These are phyloP conservation scores for Coleophoma cylindrospora DNA, from an alignment of 2,329 filamentous ascomycete genomes.

Conservation along the genomic window DNA sequence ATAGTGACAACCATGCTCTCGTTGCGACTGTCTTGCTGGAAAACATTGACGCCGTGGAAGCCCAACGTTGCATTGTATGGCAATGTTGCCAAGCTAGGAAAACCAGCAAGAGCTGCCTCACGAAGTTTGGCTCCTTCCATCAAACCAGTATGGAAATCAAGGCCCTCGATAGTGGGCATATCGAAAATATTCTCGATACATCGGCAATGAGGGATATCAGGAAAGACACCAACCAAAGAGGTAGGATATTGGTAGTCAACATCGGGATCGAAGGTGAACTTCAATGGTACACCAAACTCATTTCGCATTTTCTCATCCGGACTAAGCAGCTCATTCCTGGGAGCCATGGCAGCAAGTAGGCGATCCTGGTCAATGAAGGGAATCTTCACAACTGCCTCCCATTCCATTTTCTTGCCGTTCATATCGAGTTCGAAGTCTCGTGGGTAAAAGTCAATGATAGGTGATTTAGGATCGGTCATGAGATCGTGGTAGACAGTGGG, in stretches of 20 bases:
- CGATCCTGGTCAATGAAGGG: slow-evolving; percentile 95
- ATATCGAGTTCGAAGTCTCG: slow-evolving; percentile 96
- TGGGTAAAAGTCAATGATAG: slow-evolving; percentile 97
- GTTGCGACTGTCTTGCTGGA: slow-evolving; percentile 92
- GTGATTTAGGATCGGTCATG: slow-evolving; percentile 86
- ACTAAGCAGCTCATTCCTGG: slow-evolving; percentile 73
- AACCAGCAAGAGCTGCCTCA: slow-evolving; percentile 80
- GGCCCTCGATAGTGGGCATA: slow-evolving; percentile 82
- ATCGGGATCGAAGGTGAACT: slow-evolving; percentile 81
- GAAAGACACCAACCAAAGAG: slow-evolving; percentile 83
- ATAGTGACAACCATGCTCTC: slow-evolving; percentile 94
- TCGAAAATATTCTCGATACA: slow-evolving; percentile 98
- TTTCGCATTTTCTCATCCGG: slow-evolving; percentile 79
- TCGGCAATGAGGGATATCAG: slow-evolving; percentile 78
- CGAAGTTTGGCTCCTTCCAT: slow-evolving; percentile 82
- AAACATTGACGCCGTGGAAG: slow-evolving; percentile 89
- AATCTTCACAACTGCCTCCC: slow-evolving; percentile 98
- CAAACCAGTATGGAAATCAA: slow-evolving; percentile 79
- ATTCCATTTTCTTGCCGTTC: slow-evolving; percentile 99
- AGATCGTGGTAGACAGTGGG: slow-evolving; percentile 81
- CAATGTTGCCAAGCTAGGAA: slow-evolving; percentile 83
- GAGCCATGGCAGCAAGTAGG: slow-evolving; percentile 77
- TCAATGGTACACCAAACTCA: slow-evolving; percentile 84
- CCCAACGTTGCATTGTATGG: slow-evolving; percentile 77
- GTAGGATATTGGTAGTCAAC: slow-evolving; percentile 81